Conservation (phyloP, 345 rosid species). For the Moringa oleifera region DNA sequence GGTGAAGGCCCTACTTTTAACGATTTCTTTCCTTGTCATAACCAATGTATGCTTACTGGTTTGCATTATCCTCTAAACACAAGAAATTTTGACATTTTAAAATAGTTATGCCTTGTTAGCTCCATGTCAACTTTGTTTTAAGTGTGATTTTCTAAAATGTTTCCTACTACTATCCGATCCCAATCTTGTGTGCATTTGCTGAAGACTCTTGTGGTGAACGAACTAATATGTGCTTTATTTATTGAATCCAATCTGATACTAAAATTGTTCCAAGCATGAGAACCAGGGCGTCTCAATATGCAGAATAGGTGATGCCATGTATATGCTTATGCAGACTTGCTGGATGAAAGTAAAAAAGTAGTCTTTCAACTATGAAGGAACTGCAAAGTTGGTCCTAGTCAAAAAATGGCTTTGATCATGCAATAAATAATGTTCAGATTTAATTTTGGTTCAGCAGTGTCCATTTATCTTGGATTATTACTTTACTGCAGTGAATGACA, state of each 20-base stretch:
- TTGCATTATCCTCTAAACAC: not conserved
- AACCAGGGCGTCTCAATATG: not conserved
- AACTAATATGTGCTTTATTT: no score
- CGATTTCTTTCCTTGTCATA: not conserved
- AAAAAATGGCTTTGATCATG: no score
- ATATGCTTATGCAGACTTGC: not conserved
- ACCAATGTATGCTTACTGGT: not conserved
- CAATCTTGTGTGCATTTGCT: not conserved
- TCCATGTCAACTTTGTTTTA: no score
- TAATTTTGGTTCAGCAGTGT: not conserved
- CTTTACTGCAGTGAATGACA: conserved; percentile 48
- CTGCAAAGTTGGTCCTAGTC: no score
- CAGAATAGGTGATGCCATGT: not conserved
- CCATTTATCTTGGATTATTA: not conserved
- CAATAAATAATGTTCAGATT: not conserved
- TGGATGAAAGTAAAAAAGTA: not conserved
- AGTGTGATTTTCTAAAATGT: no score
- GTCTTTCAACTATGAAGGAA: not conserved
- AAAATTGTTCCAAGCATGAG: not conserved
- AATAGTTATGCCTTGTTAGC: no score
- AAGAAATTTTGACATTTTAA: no score
- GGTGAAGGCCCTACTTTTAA: conserved; percentile 17
- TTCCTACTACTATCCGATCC: not conserved
- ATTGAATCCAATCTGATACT: no score
- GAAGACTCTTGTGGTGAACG: no score